Base-by-base conservation (phyloP, 2,329 filamentous ascomycete species). In the Scytalidium lignicola region DNA sequence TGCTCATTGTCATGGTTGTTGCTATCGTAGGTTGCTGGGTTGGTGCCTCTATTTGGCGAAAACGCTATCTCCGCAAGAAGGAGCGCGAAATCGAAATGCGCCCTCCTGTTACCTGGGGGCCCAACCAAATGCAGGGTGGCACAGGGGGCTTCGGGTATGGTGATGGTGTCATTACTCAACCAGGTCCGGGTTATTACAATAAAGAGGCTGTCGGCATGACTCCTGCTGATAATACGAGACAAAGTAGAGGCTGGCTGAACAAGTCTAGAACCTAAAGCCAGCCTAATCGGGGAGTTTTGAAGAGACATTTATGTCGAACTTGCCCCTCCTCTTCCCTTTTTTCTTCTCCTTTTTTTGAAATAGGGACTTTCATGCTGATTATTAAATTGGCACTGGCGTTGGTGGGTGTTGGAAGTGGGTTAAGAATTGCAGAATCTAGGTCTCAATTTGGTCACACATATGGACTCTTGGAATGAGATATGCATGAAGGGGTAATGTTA, bases 1-100 rank as follows among this genome's bases (percentile, higher is more conserved):
- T 93, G 76, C 74, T 93, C 47, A 83, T 90, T 55, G 72, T 92
- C 53, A 75, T 95, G 22, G 76, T 85, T 41, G 72, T 92, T 51
- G 84, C 74, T 47, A 86, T 95, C 53, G 70, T 76, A 13, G 73
- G 74, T 50, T 78, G 89, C 60, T 86, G 85, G 74, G 69, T 85
- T 37, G 74, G 79, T 17, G 85, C 84, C 37, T 80, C 83, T 61
- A 79, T 86, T 65, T 81, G 88, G 70, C 86, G 88, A 56, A 82
- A 83, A 50, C 83, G 85, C 56, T 86, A 91, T 67, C 74, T 89
- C 55, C 81, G 81, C 55, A 86, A 82, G 69, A 82, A 76, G 67
- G 84, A 87, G 60, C 74, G 74, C 43, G 62, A 61, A 55, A 58
- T 57, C 46, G 67, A 69, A 54, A 64, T 67, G 55, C 55, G 60